A percentile compares a stretch with the other conserved stretches of the same genome.
Evolutionary conservation across 768 basidiomycete genomes (phyloP).

Genomic region (Collybia nuda): DNA sequence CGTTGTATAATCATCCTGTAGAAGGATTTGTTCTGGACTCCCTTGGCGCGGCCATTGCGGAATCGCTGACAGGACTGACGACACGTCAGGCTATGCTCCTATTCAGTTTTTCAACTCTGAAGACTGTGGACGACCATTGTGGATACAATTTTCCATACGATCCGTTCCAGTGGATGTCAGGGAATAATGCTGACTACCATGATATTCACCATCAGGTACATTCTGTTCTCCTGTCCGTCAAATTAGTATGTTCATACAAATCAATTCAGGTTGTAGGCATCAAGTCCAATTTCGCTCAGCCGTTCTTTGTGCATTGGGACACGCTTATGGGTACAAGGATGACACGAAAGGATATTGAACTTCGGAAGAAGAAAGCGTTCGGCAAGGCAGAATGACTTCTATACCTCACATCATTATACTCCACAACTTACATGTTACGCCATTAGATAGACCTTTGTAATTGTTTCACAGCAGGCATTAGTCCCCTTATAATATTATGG

Average conservation of each 20-base stretch:
- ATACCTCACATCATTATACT: not conserved
- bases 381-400: conserved; percentile 26
- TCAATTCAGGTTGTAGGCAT: conserved; percentile 66
- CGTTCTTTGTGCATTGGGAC: conserved; percentile 97
- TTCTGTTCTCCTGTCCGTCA: not conserved
- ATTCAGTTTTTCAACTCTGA: conserved; percentile 81
- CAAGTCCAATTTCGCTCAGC: conserved; percentile 94
- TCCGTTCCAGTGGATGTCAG: conserved; percentile 80
- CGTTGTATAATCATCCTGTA: conserved; percentile 95
- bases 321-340: conserved; percentile 78
- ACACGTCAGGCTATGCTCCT: conserved; percentile 83
- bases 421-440: not conserved
- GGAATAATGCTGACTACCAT: conserved; percentile 95
- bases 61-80: conserved; percentile 64
- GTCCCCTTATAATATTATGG: not conserved
- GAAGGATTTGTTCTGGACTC: conserved; percentile 93
- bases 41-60: conserved; percentile 76
- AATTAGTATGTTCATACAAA: conserved; percentile 2
- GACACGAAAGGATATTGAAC: conserved; percentile 67
- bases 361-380: conserved; percentile 37
- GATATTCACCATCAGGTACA: conserved; percentile 95
- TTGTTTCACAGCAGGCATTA: not conserved
- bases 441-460: not conserved
- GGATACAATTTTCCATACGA: conserved; percentile 91
- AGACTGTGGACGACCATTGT: conserved; percentile 96